Evolutionary conservation across 495 filamentous ascomycete species (phyloP).

Genomic region (Jackrogersella multiformis): DNA sequence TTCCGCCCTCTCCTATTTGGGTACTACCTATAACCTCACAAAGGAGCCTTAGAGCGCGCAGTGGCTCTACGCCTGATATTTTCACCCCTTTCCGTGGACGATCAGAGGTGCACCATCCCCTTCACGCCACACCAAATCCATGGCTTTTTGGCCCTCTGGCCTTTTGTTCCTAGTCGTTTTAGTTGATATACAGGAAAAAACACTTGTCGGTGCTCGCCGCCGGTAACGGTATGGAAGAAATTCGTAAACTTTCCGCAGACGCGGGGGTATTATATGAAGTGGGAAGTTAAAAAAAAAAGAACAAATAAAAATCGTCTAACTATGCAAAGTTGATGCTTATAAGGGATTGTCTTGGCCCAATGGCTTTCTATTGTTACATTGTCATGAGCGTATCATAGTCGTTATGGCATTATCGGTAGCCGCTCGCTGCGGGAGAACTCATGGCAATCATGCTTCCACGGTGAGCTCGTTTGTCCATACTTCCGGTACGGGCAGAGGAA

Average conservation of each 20-base stretch:
- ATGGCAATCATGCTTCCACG: slow-evolving; percentile 52
- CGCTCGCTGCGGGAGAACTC: slow-evolving; percentile 34
- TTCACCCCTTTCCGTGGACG: neutral
- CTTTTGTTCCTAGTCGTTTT: slow-evolving; percentile 21
- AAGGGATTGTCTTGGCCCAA: slow-evolving; percentile 26
- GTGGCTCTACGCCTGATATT: slow-evolving; percentile 7
- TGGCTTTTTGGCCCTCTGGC: slow-evolving; percentile 3
- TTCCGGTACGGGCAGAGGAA: slow-evolving; percentile 53
- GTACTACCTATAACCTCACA: slow-evolving; percentile 1
- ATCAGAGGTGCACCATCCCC: slow-evolving; percentile 5
- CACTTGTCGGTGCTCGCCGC: slow-evolving; percentile 13
- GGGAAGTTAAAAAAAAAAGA: slow-evolving; percentile 19
- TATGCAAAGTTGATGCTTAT: slow-evolving; percentile 31
- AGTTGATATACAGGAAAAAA: slow-evolving; percentile 24
- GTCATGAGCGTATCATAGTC: slow-evolving; percentile 45
- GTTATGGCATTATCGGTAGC: slow-evolving; percentile 36
- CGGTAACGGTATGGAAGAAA: slow-evolving; percentile 18
- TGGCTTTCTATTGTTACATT: slow-evolving; percentile 43
- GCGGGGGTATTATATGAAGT: slow-evolving; percentile 32
- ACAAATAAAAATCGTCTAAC: slow-evolving; percentile 31
- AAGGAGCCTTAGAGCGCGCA: slow-evolving; percentile 14
- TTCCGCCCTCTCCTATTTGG: neutral
- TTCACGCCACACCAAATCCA: slow-evolving; percentile 16
- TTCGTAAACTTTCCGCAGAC: slow-evolving; percentile 35
- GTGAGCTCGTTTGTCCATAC: slow-evolving; percentile 50